These are phyloP conservation scores for Dactylorhiza incarnata DNA, from an alignment of 106 monocot genomes.

Conservation along the genomic window DNA sequence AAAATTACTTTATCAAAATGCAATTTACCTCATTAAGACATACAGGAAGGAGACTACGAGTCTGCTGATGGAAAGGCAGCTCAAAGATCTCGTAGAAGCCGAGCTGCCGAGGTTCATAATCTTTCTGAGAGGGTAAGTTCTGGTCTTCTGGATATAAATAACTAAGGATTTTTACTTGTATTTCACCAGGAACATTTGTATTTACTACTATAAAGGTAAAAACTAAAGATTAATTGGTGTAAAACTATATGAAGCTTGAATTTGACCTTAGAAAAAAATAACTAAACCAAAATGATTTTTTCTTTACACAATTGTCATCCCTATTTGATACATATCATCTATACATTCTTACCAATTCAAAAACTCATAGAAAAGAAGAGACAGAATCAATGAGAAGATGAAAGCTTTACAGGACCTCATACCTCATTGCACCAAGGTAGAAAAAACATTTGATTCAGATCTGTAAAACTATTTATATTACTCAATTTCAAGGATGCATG, in stretches of 20 bases:
- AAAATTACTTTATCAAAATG: background rate
- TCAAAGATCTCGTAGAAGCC: conserved; percentile 13
- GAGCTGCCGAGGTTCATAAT: conserved; percentile 48
- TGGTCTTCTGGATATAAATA: too few species aligned
- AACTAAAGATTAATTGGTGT: too few species aligned
- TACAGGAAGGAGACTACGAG: conserved; percentile 7
- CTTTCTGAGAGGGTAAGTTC: conserved; percentile 44
- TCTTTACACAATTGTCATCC: too few species aligned
- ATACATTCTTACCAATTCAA: background rate
- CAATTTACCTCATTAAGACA: background rate
- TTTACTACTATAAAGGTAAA: too few species aligned
- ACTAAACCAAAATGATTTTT: too few species aligned
- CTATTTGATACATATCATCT: background rate
- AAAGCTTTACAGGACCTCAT: conserved; percentile 13
- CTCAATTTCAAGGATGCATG: background rate
- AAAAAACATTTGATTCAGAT: background rate
- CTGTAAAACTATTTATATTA: background rate
- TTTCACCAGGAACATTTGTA: too few species aligned
- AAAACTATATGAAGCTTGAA: too few species aligned
- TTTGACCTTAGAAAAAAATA: too few species aligned
- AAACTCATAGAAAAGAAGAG: conserved; percentile 10
- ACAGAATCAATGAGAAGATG: conserved; percentile 13
- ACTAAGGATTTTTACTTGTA: background rate
- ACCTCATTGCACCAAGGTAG: conserved; percentile 11
- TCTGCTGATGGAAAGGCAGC: conserved; percentile 6